Evolutionary conservation across 768 basidiomycete genomes (phyloP).

Genomic region (Cubamyces lactineus): DNA sequence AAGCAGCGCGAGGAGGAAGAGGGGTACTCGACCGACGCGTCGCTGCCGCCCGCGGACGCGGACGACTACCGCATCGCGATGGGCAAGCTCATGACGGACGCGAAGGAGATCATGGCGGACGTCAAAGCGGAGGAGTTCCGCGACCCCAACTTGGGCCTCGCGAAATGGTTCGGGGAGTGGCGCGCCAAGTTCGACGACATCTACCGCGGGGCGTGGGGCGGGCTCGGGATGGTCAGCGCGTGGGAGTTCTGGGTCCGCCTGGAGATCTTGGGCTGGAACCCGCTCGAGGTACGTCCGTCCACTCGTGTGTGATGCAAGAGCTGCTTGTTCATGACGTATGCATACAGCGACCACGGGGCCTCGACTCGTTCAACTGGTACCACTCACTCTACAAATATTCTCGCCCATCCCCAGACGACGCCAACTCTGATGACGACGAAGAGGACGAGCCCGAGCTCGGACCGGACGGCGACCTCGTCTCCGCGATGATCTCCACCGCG

Average conservation of each 20-base stretch:
- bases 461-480: conserved; percentile 85
- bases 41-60: conserved; percentile 65
- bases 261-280: conserved; percentile 88
- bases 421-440: conserved; percentile 36
- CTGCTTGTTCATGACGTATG: conserved; percentile 5
- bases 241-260: conserved; percentile 96
- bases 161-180: conserved; percentile 69
- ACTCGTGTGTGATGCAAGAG: neutral
- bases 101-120: conserved; percentile 69
- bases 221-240: conserved; percentile 81
- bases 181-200: conserved; percentile 75
- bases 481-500: conserved; percentile 85
- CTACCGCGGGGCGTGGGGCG: conserved; percentile 88
- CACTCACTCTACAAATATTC: conserved; percentile 78
- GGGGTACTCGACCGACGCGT: conserved; percentile 87
- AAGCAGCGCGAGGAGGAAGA: conserved; percentile 55
- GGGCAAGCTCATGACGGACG: conserved; percentile 51
- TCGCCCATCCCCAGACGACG: conserved; percentile 43
- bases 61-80: conserved; percentile 71
- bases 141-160: conserved; percentile 76
- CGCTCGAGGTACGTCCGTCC: conserved; percentile 62
- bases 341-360: conserved; percentile 50
- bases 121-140: conserved; percentile 84
- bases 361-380: conserved; percentile 90
- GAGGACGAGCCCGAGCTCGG: conserved; percentile 65